Conservation (phyloP, 2,329 filamentous ascomycete genomes). For the Lecanoromycetidae sp. region DNA sequence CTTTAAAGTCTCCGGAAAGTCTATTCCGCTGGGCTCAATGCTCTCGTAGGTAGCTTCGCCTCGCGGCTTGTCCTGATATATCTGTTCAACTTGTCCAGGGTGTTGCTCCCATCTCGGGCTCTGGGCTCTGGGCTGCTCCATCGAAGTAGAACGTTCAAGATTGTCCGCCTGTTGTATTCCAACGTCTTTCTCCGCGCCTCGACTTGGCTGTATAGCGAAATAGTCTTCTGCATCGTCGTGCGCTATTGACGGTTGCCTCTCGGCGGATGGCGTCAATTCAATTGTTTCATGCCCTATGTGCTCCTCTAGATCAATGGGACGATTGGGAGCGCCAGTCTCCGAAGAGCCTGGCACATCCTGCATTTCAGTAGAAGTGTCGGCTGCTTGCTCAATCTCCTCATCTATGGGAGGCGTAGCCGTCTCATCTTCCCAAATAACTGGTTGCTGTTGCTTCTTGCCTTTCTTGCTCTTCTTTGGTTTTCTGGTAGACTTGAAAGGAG, state of each 20-base stretch:
- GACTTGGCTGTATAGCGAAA: constrained; percentile 8
- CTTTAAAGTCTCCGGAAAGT: neutral
- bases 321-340: neutral
- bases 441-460: constrained; percentile 12
- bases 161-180: neutral
- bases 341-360: neutral
- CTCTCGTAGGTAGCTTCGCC: neutral
- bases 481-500: constrained; percentile 6
- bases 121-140: neutral
- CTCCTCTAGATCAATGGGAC: constrained; percentile 11
- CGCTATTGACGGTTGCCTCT: neutral
- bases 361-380: neutral
- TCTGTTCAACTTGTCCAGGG: neutral
- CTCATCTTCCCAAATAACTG: constrained; percentile 13
- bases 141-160: neutral
- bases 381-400: neutral
- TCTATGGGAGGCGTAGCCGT: constrained; percentile 3
- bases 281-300: neutral
- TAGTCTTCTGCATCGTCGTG: constrained; percentile 7
- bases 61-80: neutral
- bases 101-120: neutral
- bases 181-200: constrained; percentile 11
- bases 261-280: too few species aligned
- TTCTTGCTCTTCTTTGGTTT: constrained; percentile 18
- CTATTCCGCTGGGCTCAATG: neutral